Conservation (phyloP, 23 red algal species). For the Gracilaria domingensis region DNA sequence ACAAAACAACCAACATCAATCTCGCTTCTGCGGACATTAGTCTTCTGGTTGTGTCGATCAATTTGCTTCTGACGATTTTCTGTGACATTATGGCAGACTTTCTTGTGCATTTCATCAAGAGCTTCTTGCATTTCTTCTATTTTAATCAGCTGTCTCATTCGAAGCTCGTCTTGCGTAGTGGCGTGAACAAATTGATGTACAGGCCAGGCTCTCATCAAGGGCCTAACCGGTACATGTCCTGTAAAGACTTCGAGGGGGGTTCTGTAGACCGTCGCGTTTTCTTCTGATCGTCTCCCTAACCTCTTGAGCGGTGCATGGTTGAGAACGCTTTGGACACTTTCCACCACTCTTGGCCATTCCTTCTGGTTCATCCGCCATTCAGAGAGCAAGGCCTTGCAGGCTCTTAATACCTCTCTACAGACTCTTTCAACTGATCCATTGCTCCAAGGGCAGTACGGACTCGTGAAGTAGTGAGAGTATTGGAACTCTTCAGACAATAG, state of each 20-base stretch:
- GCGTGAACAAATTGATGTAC: not conserved
- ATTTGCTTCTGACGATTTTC: not conserved
- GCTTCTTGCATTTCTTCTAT: not conserved
- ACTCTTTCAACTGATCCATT: constrained; percentile 37
- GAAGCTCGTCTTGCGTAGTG: not conserved
- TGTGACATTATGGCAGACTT: not conserved
- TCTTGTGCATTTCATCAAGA: constrained; percentile 16
- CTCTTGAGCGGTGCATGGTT: not conserved
- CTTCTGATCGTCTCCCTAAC: not conserved
- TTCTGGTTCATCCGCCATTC: constrained; percentile 15
- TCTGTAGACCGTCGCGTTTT: not conserved
- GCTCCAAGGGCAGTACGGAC: not conserved
- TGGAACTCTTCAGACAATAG: constrained; percentile 1
- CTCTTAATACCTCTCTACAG: constrained; percentile 7
- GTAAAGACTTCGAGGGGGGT: not conserved
- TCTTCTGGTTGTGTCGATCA: constrained; percentile 20
- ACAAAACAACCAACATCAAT: constrained; percentile 19
- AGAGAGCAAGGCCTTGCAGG: constrained; percentile 24
- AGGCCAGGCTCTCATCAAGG: not conserved
- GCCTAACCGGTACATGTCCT: not conserved
- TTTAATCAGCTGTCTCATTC: not conserved
- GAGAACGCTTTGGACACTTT: not conserved
- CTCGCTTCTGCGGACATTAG: not conserved
- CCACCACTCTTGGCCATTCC: constrained; percentile 8
- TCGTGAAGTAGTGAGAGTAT: constrained; percentile 24